phyloP scores from a whole-genome alignment of 805 yeast genomes.

The Schwanniomyces occidentalis region DNA sequence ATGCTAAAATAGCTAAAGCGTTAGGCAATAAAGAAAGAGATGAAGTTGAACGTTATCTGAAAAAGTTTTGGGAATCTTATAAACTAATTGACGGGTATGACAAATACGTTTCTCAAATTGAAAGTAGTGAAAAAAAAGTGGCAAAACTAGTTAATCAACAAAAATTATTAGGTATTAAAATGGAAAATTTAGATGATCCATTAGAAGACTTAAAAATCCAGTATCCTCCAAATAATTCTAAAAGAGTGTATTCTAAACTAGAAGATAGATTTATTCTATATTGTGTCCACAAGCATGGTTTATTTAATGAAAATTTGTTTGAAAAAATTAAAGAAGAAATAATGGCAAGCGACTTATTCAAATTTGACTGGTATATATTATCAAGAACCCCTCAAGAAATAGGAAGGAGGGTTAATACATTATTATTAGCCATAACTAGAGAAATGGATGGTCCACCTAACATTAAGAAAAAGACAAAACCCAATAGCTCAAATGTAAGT shows the following conservation, averaged over 20 bases:
- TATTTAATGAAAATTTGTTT: constrained; percentile 56
- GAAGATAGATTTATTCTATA: constrained; percentile 70
- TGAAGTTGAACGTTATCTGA: constrained; percentile 60
- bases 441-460: constrained; percentile 66
- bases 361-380: constrained; percentile 71
- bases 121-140: constrained; percentile 67
- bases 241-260: constrained; percentile 63
- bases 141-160: constrained; percentile 58
- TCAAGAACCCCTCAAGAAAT: constrained; percentile 74
- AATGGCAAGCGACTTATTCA: constrained; percentile 55
- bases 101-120: constrained; percentile 70
- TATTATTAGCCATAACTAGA: constrained; percentile 65
- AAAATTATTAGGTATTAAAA: constrained; percentile 51
- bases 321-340: constrained; percentile 70
- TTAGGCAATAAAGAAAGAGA: constrained; percentile 57
- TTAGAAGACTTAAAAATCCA: constrained; percentile 62
- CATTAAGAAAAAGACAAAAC: constrained; percentile 40
- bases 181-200: constrained; percentile 57
- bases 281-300: constrained; percentile 65
- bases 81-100: constrained; percentile 67
- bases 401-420: constrained; percentile 66
- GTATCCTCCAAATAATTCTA: constrained; percentile 83
- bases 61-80: constrained; percentile 64
- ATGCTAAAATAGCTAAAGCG: constrained; percentile 50
- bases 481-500: constrained; percentile 22